Evolutionary conservation across 2,329 filamentous ascomycete genomes (phyloP).

Genomic region (Trichoderma koningiopsis): DNA sequence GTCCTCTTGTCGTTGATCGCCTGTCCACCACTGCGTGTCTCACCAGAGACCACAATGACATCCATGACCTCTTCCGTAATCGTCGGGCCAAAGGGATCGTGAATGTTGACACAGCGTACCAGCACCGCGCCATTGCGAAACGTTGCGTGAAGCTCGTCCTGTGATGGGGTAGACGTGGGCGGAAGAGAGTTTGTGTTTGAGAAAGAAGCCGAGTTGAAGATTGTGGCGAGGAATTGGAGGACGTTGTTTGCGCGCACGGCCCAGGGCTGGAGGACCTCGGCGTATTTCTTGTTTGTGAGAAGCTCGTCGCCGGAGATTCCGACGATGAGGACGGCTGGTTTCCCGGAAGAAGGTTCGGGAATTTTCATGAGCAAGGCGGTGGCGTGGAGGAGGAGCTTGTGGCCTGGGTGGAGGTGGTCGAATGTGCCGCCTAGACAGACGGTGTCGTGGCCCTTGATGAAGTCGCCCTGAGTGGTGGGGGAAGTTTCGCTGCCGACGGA

Average conservation of each 20-base stretch:
- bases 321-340: conserved; percentile 66
- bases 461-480: background rate
- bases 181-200: conserved; percentile 22
- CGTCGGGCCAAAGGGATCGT: conserved; percentile 87
- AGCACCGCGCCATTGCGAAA: conserved; percentile 63
- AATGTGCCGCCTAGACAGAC: conserved; percentile 92
- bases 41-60: conserved; percentile 81
- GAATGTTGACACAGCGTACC: conserved; percentile 81
- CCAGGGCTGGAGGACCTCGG: conserved; percentile 81
- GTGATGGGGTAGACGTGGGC: conserved; percentile 16
- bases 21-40: conserved; percentile 80
- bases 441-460: conserved; percentile 32
- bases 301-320: conserved; percentile 89
- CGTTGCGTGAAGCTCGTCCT: conserved; percentile 45
- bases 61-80: conserved; percentile 78
- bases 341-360: conserved; percentile 42
- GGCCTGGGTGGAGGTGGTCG: conserved; percentile 91
- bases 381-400: conserved; percentile 94
- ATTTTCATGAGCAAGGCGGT: conserved; percentile 71
- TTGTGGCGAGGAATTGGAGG: conserved; percentile 71
- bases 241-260: conserved; percentile 68
- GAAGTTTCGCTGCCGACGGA: conserved; percentile 22
- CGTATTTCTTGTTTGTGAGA: conserved; percentile 85
- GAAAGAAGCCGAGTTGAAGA: conserved; percentile 49
- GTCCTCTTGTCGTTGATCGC: conserved; percentile 82